These are phyloP conservation scores for Priceomyces castillae DNA, from an alignment of 805 yeast species.

Conservation along the genomic window DNA sequence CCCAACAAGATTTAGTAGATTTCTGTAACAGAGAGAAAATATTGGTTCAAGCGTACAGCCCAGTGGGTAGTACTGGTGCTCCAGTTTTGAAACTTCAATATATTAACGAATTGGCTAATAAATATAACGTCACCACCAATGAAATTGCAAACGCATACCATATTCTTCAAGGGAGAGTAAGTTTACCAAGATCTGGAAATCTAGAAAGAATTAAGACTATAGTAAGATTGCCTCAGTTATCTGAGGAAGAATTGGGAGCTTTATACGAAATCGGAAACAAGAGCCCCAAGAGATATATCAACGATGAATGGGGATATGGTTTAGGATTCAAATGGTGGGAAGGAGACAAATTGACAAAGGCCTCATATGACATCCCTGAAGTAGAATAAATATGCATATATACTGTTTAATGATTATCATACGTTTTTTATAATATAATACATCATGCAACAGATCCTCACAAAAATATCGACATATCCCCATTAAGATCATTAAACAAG, in stretches of 20 bases:
- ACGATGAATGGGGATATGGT: slow-evolving; percentile 37
- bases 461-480: no score
- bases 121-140: slow-evolving; percentile 50
- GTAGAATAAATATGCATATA: no score
- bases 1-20: slow-evolving; percentile 39
- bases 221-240: slow-evolving; percentile 32
- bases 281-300: slow-evolving; percentile 30
- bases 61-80: slow-evolving; percentile 65
- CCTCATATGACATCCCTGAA: slow-evolving; percentile 26
- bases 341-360: slow-evolving; percentile 28
- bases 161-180: slow-evolving; percentile 57
- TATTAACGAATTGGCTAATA: slow-evolving; percentile 52
- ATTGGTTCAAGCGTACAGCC: slow-evolving; percentile 54
- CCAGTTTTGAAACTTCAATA: slow-evolving; percentile 55
- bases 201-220: slow-evolving; percentile 53
- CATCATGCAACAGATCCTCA: no score
- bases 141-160: slow-evolving; percentile 62
- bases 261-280: slow-evolving; percentile 31
- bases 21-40: slow-evolving; percentile 37
- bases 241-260: slow-evolving; percentile 32
- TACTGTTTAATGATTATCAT: no score
- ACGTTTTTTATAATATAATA: no score
- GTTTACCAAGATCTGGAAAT: slow-evolving; percentile 70
- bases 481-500: no score
- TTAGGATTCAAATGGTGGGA: slow-evolving; percentile 37